Evolutionary conservation across 805 yeast species (phyloP).

Genomic region (Starmerella tilneyi): DNA sequence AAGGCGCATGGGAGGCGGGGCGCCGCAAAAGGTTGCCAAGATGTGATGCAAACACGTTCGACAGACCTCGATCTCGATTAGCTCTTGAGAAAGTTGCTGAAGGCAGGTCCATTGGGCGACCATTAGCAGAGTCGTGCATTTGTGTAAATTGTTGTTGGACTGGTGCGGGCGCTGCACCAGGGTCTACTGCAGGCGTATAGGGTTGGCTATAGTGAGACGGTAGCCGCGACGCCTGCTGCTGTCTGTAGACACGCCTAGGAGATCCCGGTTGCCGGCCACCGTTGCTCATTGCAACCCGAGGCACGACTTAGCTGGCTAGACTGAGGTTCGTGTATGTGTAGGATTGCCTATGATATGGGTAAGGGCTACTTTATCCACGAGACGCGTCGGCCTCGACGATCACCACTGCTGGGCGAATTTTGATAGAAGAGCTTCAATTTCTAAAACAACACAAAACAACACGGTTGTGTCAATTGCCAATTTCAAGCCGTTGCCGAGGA

Average conservation of each 20-base stretch:
- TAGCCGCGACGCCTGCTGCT: background rate
- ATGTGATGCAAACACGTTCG: conserved; percentile 1
- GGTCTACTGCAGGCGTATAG: background rate
- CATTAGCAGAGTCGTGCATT: background rate
- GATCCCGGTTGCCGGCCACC: conserved; percentile 1
- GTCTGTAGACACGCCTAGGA: background rate
- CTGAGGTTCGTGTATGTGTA: no score
- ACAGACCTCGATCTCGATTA: conserved; percentile 1
- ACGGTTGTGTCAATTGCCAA: no score
- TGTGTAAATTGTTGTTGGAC: background rate
- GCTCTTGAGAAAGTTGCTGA: background rate
- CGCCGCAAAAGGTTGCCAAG: background rate
- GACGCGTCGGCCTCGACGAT: no score
- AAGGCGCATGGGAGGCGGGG: background rate
- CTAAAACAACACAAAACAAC: no score
- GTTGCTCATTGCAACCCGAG: conserved; percentile 2
- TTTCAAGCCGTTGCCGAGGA: no score
- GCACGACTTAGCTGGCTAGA: no score
- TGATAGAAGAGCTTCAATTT: no score
- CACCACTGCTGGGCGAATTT: no score
- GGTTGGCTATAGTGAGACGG: no score
- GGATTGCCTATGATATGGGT: background rate
- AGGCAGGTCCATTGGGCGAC: background rate
- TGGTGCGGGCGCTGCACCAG: background rate
- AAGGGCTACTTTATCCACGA: no score